Base-by-base conservation (phyloP, 202 grass and related monocot species). In the Bolboschoenoplectus hybrid region DNA sequence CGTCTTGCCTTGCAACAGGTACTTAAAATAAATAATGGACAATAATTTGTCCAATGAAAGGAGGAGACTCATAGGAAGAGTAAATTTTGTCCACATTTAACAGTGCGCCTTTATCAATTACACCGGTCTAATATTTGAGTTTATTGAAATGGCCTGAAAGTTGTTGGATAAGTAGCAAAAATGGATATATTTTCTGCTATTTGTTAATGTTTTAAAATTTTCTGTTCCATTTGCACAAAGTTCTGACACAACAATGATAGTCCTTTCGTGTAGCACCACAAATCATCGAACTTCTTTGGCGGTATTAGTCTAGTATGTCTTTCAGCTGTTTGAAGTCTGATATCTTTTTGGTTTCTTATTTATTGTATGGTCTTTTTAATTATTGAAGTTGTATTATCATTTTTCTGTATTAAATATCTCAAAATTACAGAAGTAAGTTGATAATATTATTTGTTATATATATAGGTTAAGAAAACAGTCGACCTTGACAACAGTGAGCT, bases 381-480 rank as follows among this genome's bases (percentile, higher is more conserved):
- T 51, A 26, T 58, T 41, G 36, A 10, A 58, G 36, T 41, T 80
- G 35, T 39, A 41, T 43, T 9, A 3, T 43, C 35, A 3, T 17
- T 41, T 1, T 20, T 80, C 34, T 80, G 6, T 17, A n/a, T 40
- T 57, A 80, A 4, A 43, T 44, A 61, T 61, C 36, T 43, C 36
- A 43, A 40, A 41, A 41, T 79, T 11, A 57, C 7, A 60, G 0
- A 9, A 40, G 32, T 38, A 9, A 40, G 50, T 38, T 80, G 16
- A 61, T 10, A 43, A 43, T 80, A 60, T 36, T 50, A 50, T 50
- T 74, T 34, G n/a, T 80, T 60, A 19, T 90, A 63, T 72, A 97
- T 90, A 63, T 72, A 97, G 95, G 89, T 97, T 86, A 88, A 97
- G 85, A 97, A 93, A 83, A 97, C 95, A 0, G 87, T 94, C 12